phyloP scores from a whole-genome alignment of 148 eudicot genomes.

The Spergularia bocconei region DNA sequence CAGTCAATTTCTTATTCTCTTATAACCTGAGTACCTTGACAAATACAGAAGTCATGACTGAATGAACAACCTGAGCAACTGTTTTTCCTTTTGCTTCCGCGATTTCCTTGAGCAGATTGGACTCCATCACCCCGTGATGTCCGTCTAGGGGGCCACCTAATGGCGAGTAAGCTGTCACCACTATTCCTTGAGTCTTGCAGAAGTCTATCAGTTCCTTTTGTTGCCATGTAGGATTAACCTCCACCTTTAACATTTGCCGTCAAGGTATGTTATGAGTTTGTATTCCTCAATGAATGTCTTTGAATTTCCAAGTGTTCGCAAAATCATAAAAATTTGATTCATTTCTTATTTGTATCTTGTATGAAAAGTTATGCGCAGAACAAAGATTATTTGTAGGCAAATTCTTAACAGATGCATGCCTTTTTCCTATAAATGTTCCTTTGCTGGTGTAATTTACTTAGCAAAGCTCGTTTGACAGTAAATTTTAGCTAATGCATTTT shows the following conservation, averaged over 20 bases:
- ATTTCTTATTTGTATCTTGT: no score
- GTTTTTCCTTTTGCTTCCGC: slow-evolving; percentile 51
- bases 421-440: no score
- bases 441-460: no score
- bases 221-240: slow-evolving; percentile 63
- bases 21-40: neutral
- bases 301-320: no score
- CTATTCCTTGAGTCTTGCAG: slow-evolving; percentile 44
- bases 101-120: slow-evolving; percentile 42
- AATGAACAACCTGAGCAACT: slow-evolving; percentile 48
- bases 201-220: slow-evolving; percentile 58
- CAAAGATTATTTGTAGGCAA: no score
- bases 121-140: slow-evolving; percentile 45
- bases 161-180: slow-evolving; percentile 48
- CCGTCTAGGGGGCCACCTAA: slow-evolving; percentile 54
- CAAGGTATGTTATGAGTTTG: slow-evolving; percentile 1
- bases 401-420: no score
- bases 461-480: no score
- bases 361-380: no score
- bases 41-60: neutral
- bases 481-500: no score
- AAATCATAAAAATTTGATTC: no score
- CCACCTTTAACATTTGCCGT: slow-evolving; percentile 42
- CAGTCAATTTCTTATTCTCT: neutral
- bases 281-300: no score